Percentiles rank a stretch among this genome's conserved stretches.
phyloP scores from a whole-genome alignment of 306 rosid species.

The Trifolium pratense region DNA sequence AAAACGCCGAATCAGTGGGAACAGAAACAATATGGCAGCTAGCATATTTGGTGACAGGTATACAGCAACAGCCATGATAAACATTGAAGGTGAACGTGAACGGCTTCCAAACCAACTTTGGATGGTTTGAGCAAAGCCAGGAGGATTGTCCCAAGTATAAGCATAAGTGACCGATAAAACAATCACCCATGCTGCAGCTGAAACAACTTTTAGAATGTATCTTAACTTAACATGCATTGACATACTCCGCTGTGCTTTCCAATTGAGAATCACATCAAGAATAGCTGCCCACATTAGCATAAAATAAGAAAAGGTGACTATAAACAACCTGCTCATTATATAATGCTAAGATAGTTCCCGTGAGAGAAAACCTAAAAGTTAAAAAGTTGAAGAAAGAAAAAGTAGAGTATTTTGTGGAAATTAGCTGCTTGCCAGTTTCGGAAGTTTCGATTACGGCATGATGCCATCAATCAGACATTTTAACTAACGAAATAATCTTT shows the following conservation, averaged over 20 bases:
- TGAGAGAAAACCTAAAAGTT: background rate
- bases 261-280: conserved; percentile 91
- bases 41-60: conserved; percentile 92
- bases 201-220: conserved; percentile 83
- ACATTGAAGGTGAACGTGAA: conserved; percentile 73
- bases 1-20: conserved; percentile 86
- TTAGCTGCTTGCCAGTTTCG: background rate
- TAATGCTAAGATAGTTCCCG: conserved; percentile 11
- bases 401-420: conserved; percentile 1
- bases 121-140: conserved; percentile 92
- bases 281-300: conserved; percentile 66
- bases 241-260: conserved; percentile 90
- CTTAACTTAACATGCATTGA: conserved; percentile 82
- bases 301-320: conserved; percentile 10
- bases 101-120: conserved; percentile 86
- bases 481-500: background rate
- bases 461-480: background rate
- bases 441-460: conserved; percentile 7
- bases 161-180: conserved; percentile 88
- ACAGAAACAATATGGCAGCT: conserved; percentile 75
- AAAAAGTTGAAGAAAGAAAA: background rate
- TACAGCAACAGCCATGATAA: conserved; percentile 81
- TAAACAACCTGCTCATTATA: conserved; percentile 30
- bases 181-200: conserved; percentile 95
- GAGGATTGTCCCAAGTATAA: conserved; percentile 91